Base-by-base conservation (phyloP, 1,284 basidiomycete species). In the Trichosporon sp. region DNA sequence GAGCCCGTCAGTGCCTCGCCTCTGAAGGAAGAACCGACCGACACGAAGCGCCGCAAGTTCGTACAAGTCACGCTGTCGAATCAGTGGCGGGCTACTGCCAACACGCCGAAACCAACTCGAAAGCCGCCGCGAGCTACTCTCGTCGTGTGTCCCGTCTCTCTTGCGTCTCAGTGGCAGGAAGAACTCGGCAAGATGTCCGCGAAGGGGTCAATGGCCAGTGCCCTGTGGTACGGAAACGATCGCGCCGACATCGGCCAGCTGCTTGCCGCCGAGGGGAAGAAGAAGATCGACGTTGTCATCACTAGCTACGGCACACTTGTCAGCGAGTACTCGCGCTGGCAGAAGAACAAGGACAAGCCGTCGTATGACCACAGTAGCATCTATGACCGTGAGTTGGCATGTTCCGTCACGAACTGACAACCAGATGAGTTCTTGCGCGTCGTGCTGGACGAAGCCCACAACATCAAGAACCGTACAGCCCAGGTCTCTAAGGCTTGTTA, bases 401-500 rank as follows among this genome's bases (percentile, higher is more conserved):
- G 0, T 7, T 73, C 60, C 67, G 44, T 12, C 25, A 7, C 18
- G 1, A 27, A n/a, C 66, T 71, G 53, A 66, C 34, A 34, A 18
- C 7, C 65, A 81, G 80, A 80, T 67, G 79, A 81, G 60, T 82
- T 81, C 64, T 65, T 81, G n/a, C 74, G 80, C 23, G 78, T 80
- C 47, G 77, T 80, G 1, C 75, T 80, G 2, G 94, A 97, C 77
- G 94, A 98, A 82, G 96, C 96, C 2, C 96, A 99, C 82, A 90
- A 92, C 73, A 97, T 95, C 85, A 98, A 98, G 83, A 95, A 92
- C 42, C 88, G 95, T 13, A 88, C 88, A 1, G 97, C 95, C 70
- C 91, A 93, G 78, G 92, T 92, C 11, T 93, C 96, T 0, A 93
- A 92, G 75, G 94, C 96, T 1, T 92, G 92, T 63, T 98, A 91